Percentiles rank a stretch among this genome's conserved stretches.
phyloP scores from a whole-genome alignment of 208 protist species.

The Wallacemonas sp. region DNA sequence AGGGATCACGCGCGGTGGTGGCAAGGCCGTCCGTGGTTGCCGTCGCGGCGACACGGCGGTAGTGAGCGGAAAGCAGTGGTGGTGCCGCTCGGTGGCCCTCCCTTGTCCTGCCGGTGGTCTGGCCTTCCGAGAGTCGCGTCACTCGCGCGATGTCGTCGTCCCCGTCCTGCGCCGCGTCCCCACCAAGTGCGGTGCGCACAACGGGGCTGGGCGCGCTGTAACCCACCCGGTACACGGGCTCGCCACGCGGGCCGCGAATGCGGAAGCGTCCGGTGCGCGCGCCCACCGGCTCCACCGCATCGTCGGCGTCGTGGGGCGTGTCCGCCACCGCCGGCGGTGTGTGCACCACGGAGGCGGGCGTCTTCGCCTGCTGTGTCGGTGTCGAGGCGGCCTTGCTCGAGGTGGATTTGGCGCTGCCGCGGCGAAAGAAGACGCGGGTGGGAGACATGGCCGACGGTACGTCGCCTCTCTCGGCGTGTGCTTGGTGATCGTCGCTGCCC shows the following conservation, averaged over 20 bases:
- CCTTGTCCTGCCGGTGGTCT: not conserved
- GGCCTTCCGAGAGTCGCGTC: not conserved
- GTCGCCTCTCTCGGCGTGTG: not conserved
- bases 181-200: not conserved
- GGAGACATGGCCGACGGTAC: not conserved
- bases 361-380: too few relatives aligned
- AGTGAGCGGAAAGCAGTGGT: not conserved
- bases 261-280: not conserved
- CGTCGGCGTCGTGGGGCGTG: not conserved
- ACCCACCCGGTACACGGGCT: conserved; percentile 1
- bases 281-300: not conserved
- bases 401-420: not conserved
- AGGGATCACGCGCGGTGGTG: not conserved
- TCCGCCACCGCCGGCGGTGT: not conserved
- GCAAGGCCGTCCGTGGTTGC: conserved; percentile 3
- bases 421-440: not conserved
- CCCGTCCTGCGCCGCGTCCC: not conserved
- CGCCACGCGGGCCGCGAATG: conserved; percentile 5
- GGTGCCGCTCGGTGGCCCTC: not conserved
- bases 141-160: not conserved
- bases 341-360: too few relatives aligned
- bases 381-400: not conserved
- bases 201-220: conserved; percentile 5
- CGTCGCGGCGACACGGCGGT: not conserved
- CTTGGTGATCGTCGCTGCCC: not conserved